phyloP scores from a whole-genome alignment of 2,329 filamentous ascomycete genomes.

The Arthrocladium fulminans region DNA sequence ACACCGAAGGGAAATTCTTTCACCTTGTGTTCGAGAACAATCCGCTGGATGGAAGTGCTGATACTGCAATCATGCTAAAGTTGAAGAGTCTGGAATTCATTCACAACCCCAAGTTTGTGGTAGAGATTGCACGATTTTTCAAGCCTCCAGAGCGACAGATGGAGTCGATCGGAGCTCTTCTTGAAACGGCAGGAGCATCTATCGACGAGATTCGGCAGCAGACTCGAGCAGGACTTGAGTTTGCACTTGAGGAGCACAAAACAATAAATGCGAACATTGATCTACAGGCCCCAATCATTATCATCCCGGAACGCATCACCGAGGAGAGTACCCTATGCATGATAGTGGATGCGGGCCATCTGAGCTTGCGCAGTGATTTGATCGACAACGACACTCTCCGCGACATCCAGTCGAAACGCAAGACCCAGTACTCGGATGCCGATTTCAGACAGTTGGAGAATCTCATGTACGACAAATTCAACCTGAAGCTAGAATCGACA shows the following conservation, averaged over 20 bases:
- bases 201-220: constrained; percentile 93
- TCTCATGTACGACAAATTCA: constrained; percentile 95
- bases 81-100: constrained; percentile 93
- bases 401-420: constrained; percentile 85
- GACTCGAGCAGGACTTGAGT: constrained; percentile 89
- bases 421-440: constrained; percentile 74
- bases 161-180: constrained; percentile 92
- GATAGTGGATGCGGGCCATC: constrained; percentile 92
- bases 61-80: constrained; percentile 81
- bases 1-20: constrained; percentile 73
- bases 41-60: constrained; percentile 82
- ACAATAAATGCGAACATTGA: constrained; percentile 95
- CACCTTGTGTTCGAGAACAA: constrained; percentile 89
- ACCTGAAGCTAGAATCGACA: constrained; percentile 85
- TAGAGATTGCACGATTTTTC: constrained; percentile 91
- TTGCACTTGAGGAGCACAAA: constrained; percentile 94
- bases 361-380: constrained; percentile 85
- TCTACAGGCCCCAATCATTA: constrained; percentile 89
- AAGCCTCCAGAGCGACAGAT: constrained; percentile 92
- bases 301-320: constrained; percentile 88
- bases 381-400: constrained; percentile 85
- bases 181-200: constrained; percentile 91
- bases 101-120: constrained; percentile 89
- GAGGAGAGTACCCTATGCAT: constrained; percentile 72
- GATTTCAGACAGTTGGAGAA: constrained; percentile 83